Base-by-base conservation (phyloP, 352 stramenopile species). In the Pythium plurisporium region DNA sequence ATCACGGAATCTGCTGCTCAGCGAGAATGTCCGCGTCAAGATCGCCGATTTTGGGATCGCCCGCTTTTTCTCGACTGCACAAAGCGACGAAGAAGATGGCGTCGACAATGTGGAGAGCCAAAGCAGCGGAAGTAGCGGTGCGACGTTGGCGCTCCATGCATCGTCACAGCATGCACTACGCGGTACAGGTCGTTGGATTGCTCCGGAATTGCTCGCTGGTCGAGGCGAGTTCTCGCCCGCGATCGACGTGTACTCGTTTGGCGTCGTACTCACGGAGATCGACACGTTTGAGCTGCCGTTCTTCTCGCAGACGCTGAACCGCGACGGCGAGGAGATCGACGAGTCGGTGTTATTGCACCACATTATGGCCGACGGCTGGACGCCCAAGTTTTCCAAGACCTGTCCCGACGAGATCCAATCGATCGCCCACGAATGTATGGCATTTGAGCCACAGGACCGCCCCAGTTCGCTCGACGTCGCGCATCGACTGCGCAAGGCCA, bases 21-120 rank as follows among this genome's bases (percentile, higher is more conserved):
- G 82, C 51, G 69, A 63, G 8, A 67, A 81, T 15, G 73, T 69
- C 33, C 76, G 67, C 0, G 82, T 81, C 25, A 93, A 91, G 50
- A 64, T 93, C 3, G 73, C 67, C 2, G 82, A 89, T 42, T 93
- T 92, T 59, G 79, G 80, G 0, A 67, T 86, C 3, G 82, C 76
- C 53, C 78, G 74, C 0, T 74, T 34, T 6, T 30, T 20, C 9
- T 19, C 37, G 5, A 15, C 15, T 6, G 44, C 41, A 19, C 34
- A 44, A 22, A 33, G 41, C 20, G 53, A 47, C 15, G 29, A 31
- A 0, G 33, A 55, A 9, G 14, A 62, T 40, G 49, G 58, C 23
- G 48, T 27, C 4, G 48, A 50, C n/a, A 62, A 57, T 14, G 41
- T 62, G 12, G 26, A 20, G 34, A 41, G 8, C 34, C n/a, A 14